Conservation (phyloP, 2,329 filamentous ascomycete species). For the Aspergillus texensis region DNA sequence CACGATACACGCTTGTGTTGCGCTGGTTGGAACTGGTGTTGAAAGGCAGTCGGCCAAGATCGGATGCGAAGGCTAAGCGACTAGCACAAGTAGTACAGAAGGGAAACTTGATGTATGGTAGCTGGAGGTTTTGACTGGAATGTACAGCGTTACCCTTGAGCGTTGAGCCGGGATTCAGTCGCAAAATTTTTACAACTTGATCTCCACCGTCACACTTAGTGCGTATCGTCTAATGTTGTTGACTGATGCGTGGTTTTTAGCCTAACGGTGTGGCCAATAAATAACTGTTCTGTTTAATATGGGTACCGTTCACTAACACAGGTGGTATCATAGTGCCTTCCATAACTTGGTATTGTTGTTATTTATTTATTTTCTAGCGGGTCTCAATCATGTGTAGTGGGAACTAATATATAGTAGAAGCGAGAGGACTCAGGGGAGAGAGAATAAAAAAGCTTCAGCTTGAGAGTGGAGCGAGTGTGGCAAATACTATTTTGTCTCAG, state of each 20-base stretch:
- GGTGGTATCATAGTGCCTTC: neutral
- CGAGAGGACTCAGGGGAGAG: too few relatives aligned
- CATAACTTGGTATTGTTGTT: neutral
- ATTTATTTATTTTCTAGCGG: neutral
- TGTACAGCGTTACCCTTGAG: neutral
- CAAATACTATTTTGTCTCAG: neutral
- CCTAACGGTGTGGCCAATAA: neutral
- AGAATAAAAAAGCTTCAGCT: neutral
- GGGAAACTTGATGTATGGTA: slow-evolving; percentile 39
- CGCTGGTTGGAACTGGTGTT: slow-evolving; percentile 65
- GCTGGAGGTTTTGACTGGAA: slow-evolving; percentile 37
- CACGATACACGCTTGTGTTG: slow-evolving; percentile 65
- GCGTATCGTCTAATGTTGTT: neutral
- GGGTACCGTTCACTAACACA: neutral
- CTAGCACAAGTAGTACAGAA: slow-evolving; percentile 37
- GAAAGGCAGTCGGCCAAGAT: slow-evolving; percentile 39
- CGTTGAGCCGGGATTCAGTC: neutral
- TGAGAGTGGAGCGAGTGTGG: neutral
- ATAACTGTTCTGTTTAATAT: neutral
- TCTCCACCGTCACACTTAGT: neutral
- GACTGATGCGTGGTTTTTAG: neutral
- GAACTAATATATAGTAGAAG: neutral
- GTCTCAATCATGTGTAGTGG: neutral
- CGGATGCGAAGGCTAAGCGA: slow-evolving; percentile 37
- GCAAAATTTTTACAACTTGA: neutral